Percentiles rank a stretch among this genome's conserved stretches.
Conservation (phyloP, 208 protist genomes). For the Trypanosoma congolense region DNA sequence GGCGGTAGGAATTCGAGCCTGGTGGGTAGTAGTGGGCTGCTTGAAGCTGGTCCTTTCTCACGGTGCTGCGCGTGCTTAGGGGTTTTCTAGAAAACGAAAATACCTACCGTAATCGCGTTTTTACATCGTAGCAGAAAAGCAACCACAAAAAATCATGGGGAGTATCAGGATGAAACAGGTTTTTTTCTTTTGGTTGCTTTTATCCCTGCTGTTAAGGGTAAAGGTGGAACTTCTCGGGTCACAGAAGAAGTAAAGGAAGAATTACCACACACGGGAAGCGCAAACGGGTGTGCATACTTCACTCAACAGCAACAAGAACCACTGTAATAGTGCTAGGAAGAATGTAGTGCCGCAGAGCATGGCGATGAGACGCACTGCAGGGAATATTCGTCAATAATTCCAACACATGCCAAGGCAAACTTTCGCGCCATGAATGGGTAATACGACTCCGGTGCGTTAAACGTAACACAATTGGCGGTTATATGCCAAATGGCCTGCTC, state of each 20-base stretch:
- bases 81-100: too few species aligned
- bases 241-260: too few species aligned
- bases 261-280: too few species aligned
- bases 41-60: not conserved
- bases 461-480: constrained; percentile 74
- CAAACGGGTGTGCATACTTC: too few species aligned
- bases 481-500: constrained; percentile 77
- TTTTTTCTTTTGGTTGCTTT: too few species aligned
- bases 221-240: too few species aligned
- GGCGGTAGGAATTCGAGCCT: not conserved
- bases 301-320: not conserved
- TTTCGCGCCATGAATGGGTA: constrained; percentile 59
- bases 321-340: not conserved
- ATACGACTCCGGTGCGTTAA: constrained; percentile 76
- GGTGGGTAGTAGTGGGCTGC: not conserved
- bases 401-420: constrained; percentile 53
- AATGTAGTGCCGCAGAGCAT: not conserved
- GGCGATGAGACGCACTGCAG: constrained; percentile 23
- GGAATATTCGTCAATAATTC: constrained; percentile 62
- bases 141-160: too few species aligned
- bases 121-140: too few species aligned
- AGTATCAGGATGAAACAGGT: too few species aligned
- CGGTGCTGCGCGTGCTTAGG: too few species aligned
- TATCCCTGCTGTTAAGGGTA: too few species aligned
- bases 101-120: too few species aligned